Evolutionary conservation across 495 filamentous ascomycete species (phyloP).

Genomic region (Penicillium waksmanii): DNA sequence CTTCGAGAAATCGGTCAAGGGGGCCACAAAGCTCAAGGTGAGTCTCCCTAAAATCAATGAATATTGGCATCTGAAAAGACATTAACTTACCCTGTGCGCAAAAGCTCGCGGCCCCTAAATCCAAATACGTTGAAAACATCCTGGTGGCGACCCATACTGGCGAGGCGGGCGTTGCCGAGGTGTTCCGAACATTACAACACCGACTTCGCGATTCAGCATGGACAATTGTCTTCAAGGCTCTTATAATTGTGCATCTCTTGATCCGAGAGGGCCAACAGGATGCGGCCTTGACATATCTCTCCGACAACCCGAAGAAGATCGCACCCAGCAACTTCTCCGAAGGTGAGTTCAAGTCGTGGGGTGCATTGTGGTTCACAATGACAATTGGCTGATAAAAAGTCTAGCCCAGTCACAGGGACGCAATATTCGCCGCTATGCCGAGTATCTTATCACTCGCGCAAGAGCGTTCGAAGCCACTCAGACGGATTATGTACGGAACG

Average conservation of each 20-base stretch:
- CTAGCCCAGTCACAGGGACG: conserved; percentile 89
- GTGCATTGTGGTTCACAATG: not conserved
- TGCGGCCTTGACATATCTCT: conserved; percentile 82
- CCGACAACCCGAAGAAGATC: conserved; percentile 80
- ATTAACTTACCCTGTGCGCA: conserved; percentile 8
- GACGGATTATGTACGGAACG: conserved; percentile 86
- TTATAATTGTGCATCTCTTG: conserved; percentile 97
- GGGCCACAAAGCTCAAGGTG: conserved; percentile 93
- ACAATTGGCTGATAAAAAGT: conserved; percentile 19
- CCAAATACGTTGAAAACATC: conserved; percentile 99
- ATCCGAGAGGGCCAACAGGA: conserved; percentile 92
- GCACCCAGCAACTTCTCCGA: conserved; percentile 91
- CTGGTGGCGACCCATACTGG: conserved; percentile 93
- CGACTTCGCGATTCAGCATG: conserved; percentile 94
- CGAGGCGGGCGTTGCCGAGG: conserved; percentile 93
- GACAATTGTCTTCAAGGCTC: conserved; percentile 94
- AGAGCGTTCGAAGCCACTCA: conserved; percentile 80
- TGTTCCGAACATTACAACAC: conserved; percentile 88
- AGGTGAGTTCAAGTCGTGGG: conserved; percentile 57
- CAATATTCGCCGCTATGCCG: conserved; percentile 90
- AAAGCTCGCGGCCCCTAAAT: conserved; percentile 94
- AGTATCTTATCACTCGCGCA: conserved; percentile 83
- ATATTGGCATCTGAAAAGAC: not conserved
- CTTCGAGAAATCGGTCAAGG: conserved; percentile 92
- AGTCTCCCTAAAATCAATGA: conserved; percentile 25